Evolutionary conservation across 345 rosid species (phyloP).

Genomic region (Lumnitzera littorea): DNA sequence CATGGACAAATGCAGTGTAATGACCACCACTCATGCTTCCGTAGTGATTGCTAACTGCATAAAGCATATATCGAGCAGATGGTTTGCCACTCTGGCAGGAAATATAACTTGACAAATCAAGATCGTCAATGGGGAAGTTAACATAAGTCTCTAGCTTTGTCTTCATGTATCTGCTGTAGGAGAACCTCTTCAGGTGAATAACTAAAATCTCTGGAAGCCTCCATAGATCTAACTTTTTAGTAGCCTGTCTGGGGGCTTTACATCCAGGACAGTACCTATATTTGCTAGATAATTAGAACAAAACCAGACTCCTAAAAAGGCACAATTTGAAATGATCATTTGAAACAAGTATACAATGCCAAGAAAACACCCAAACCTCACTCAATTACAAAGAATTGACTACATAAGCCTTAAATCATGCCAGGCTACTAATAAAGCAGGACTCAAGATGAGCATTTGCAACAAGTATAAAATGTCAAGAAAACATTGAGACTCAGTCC

Average conservation of each 20-base stretch:
- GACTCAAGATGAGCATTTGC: no score
- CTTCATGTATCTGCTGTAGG: constrained; percentile 76
- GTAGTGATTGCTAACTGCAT: constrained; percentile 93
- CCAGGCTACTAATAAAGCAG: no score
- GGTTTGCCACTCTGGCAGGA: constrained; percentile 41
- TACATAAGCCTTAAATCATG: no score
- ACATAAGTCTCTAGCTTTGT: constrained; percentile 92
- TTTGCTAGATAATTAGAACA: constrained; percentile 6
- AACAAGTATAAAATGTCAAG: no score
- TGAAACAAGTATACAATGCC: no score
- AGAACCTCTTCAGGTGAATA: constrained; percentile 90
- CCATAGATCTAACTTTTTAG: constrained; percentile 95
- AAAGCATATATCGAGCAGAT: constrained; percentile 70
- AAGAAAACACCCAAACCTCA: no score
- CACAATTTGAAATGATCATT: no score
- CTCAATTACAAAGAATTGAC: no score
- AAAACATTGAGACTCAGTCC: no score
- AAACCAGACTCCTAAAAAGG: constrained; percentile 8
- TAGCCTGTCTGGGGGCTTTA: constrained; percentile 84
- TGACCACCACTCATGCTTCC: constrained; percentile 99
- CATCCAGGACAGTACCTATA: constrained; percentile 92
- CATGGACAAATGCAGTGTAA: constrained; percentile 96
- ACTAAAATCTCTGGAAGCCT: constrained; percentile 91
- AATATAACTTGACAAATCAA: constrained; percentile 72
- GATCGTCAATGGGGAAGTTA: constrained; percentile 85